phyloP scores from a whole-genome alignment of 495 filamentous ascomycete species.

The Thozetella sp. region DNA sequence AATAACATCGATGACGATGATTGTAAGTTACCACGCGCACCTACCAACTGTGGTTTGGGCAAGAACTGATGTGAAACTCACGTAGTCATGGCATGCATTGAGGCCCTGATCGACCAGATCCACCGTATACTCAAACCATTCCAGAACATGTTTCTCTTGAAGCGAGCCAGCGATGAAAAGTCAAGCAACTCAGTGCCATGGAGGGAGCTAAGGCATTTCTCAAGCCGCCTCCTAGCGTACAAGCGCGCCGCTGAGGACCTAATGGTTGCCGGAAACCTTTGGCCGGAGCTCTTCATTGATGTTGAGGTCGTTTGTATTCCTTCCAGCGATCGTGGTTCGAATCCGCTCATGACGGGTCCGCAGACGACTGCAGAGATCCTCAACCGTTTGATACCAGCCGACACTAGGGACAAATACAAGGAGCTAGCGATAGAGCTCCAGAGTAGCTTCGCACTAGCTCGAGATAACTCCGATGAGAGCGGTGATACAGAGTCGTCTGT shows the following conservation, averaged over 20 bases:
- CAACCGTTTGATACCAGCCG: conserved; percentile 2
- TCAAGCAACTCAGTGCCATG: conserved; percentile 4
- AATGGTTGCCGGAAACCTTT: neutral
- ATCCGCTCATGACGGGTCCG: neutral
- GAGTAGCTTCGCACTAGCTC: neutral
- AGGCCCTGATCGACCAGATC: neutral
- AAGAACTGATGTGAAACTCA: neutral
- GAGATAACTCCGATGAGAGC: too few species aligned
- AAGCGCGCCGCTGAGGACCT: conserved; percentile 8
- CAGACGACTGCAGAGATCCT: conserved; percentile 12
- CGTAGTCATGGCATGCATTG: neutral
- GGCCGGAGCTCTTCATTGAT: conserved; percentile 10
- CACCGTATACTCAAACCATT: neutral
- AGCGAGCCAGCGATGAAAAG: neutral
- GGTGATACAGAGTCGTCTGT: too few species aligned
- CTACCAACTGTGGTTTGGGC: neutral
- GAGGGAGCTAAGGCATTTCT: conserved; percentile 7
- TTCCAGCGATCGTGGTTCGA: conserved; percentile 3
- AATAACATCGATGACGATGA: neutral
- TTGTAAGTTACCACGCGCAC: neutral
- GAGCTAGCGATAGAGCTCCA: neutral
- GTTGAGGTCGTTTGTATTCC: conserved; percentile 2
- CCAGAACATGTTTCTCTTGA: neutral
- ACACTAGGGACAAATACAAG: neutral
- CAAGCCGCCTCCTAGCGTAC: conserved; percentile 15